Percentiles rank a stretch among this genome's conserved stretches.
Conservation (phyloP, 192 early-diverging fungal species). For the Blastocladiella britannica region DNA sequence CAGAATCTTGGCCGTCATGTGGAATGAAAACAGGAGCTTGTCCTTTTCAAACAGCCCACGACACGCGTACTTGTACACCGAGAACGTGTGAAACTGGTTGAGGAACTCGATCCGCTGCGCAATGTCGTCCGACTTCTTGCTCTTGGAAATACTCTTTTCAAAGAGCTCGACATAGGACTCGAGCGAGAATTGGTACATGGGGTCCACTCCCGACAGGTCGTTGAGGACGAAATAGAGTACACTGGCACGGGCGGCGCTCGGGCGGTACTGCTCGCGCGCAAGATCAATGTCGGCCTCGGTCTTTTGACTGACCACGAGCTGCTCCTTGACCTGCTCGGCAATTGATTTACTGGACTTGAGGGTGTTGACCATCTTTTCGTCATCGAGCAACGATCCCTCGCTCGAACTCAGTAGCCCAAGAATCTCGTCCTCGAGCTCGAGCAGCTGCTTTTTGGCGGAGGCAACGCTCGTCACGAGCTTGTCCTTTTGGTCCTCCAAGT, state of each 20-base stretch:
- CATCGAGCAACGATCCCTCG: constrained; percentile 91
- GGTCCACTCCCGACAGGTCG: constrained; percentile 62
- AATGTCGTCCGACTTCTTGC: constrained; percentile 42
- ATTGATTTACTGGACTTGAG: constrained; percentile 89
- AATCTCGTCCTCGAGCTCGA: constrained; percentile 79
- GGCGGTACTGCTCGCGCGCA: constrained; percentile 68
- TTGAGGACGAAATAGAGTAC: constrained; percentile 92
- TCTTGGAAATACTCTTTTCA: constrained; percentile 43
- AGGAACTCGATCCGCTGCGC: constrained; percentile 51
- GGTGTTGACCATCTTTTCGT: constrained; percentile 80
- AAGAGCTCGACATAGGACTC: constrained; percentile 91
- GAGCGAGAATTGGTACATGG: constrained; percentile 97
- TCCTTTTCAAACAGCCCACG: constrained; percentile 73
- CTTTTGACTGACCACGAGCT: constrained; percentile 84
- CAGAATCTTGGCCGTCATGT: constrained; percentile 53
- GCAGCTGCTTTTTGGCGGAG: constrained; percentile 78
- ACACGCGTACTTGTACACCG: constrained; percentile 57
- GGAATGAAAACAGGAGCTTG: constrained; percentile 63
- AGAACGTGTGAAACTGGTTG: constrained; percentile 56
- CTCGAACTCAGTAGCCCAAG: constrained; percentile 79
- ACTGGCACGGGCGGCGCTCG: constrained; percentile 72
- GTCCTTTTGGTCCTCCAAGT: constrained; percentile 76
- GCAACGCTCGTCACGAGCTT: constrained; percentile 86
- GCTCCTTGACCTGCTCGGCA: constrained; percentile 77
- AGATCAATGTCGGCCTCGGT: constrained; percentile 87